Evolutionary conservation across 2,329 filamentous ascomycete genomes (phyloP), one percentile per base, ranked within the genome.

Genomic region (Huntiella moniliformis): DNA sequence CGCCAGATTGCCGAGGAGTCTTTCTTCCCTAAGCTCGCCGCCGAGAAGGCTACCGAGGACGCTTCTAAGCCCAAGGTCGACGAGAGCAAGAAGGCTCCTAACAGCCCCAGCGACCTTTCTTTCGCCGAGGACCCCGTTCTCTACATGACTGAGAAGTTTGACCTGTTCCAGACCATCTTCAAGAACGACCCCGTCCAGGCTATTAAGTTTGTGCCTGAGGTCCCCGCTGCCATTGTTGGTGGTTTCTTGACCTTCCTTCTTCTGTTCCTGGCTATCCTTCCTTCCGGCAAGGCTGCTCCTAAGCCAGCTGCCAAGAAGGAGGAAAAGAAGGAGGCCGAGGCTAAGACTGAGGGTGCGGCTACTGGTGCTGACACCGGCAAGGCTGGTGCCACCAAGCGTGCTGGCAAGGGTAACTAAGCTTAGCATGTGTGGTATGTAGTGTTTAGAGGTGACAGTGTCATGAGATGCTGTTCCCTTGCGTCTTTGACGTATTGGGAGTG

Each of bases 141-240:
- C 55, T 98, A 82, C 65, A 63, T 94, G 65, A 83, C 79, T 66
- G 83, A 94, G 79, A 96, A 95, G 77, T 62, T 92, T 51, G 80
- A 92, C 55, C 77, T 92, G 52, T 98, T 98, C 74, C 61, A 91
- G 56, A 79, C 78, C 55, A 79, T 96, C 57, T 82, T 67, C 61
- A 75, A 84, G 70, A 73, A 76, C 56, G 80, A 92, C 64, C 86
- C 87, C 49, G 56, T 94, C 53, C 71, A 86, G 66, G 87, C 87
- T 45, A 67, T 87, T 66, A 83, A 84, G 67, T 82, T 85, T 56
- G 82, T 95, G 53, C 91, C 91, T 53, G 91, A 95, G 67, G 79
- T 93, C 55, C 84, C 86, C 52, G 86, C 77, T 58, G 83, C 77
- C 57, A 67, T 93, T 57, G 81, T 69, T 58, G 82, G 79, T 53